Conservation (phyloP, 768 basidiomycete species). For the Amanita rubescens region DNA sequence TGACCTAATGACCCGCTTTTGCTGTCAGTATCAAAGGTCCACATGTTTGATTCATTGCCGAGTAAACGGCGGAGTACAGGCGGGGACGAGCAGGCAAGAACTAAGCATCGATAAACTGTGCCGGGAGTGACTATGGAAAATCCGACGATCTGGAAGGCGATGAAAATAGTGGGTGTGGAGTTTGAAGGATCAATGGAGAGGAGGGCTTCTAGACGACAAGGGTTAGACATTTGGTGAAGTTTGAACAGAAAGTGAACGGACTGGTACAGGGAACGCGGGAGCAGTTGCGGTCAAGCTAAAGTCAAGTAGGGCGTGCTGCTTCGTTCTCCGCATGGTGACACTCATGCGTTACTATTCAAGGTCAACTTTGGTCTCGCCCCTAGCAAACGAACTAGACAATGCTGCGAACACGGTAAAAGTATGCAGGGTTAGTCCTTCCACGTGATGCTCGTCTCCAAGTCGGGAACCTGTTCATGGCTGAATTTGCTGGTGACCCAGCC, state of each 20-base stretch:
- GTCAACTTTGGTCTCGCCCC: not conserved
- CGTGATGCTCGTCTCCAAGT: constrained; percentile 26
- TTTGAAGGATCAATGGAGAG: constrained; percentile 63
- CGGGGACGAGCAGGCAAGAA: constrained; percentile 21
- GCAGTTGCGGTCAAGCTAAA: constrained; percentile 33
- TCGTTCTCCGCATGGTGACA: constrained; percentile 46
- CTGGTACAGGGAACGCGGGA: not conserved
- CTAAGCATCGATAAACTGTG: constrained; percentile 52
- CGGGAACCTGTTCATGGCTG: constrained; percentile 23
- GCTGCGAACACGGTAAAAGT: constrained; percentile 6
- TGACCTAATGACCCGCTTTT: constrained; percentile 62
- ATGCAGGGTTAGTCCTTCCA: constrained; percentile 31
- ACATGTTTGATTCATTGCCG: constrained; percentile 46
- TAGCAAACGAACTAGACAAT: not conserved
- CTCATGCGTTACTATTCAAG: constrained; percentile 18
- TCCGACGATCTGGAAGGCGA: constrained; percentile 25
- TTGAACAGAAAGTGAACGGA: not conserved
- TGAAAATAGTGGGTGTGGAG: constrained; percentile 53
- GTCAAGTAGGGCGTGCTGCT: constrained; percentile 56
- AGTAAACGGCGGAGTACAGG: constrained; percentile 51
- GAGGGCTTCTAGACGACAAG: constrained; percentile 34
- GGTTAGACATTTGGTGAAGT: constrained; percentile 6
- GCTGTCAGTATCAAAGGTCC: constrained; percentile 35
- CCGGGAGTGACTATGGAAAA: constrained; percentile 63
- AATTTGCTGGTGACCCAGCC: constrained; percentile 63